Percentiles rank a stretch among this genome's conserved stretches.
These are phyloP conservation scores for Phytophthora meadii DNA, from an alignment of 352 stramenopile genomes.

Conservation along the genomic window DNA sequence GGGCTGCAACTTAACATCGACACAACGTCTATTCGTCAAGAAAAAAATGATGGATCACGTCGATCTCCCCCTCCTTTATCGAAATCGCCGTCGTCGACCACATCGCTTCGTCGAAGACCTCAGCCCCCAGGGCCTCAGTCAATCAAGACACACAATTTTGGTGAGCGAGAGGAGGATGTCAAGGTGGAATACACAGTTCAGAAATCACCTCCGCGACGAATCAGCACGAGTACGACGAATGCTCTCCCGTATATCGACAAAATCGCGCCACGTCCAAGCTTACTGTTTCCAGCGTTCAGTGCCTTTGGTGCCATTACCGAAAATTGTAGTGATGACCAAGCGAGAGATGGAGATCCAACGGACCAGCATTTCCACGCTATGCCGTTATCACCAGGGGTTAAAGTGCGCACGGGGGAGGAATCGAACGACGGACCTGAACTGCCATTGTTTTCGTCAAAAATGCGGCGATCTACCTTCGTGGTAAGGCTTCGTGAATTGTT, in stretches of 20 bases:
- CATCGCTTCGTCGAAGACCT: constrained; percentile 12
- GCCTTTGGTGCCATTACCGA: neutral
- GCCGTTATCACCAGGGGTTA: constrained; percentile 41
- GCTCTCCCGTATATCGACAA: constrained; percentile 24
- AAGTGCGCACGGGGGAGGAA: constrained; percentile 33
- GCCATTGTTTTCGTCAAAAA: constrained; percentile 31
- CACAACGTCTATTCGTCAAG: neutral
- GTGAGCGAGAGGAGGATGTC: constrained; percentile 24
- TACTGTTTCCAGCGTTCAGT: constrained; percentile 14
- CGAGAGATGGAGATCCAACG: constrained; percentile 17
- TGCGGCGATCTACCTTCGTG: constrained; percentile 41
- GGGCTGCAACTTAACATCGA: constrained; percentile 25
- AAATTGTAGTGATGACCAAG: neutral
- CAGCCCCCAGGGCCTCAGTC: constrained; percentile 9
- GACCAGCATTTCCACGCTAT: constrained; percentile 40
- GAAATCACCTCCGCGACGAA: constrained; percentile 1
- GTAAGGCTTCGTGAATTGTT: constrained; percentile 20
- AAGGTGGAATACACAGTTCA: constrained; percentile 30
- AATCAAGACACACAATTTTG: constrained; percentile 18
- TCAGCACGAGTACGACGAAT: constrained; percentile 8
- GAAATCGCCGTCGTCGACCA: constrained; percentile 16
- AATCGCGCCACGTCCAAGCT: constrained; percentile 6
- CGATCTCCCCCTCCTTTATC: constrained; percentile 10
- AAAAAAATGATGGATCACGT: constrained; percentile 3
- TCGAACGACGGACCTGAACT: constrained; percentile 35